These are phyloP conservation scores for Polygonum aviculare DNA, from an alignment of 148 eudicot genomes.

Conservation along the genomic window DNA sequence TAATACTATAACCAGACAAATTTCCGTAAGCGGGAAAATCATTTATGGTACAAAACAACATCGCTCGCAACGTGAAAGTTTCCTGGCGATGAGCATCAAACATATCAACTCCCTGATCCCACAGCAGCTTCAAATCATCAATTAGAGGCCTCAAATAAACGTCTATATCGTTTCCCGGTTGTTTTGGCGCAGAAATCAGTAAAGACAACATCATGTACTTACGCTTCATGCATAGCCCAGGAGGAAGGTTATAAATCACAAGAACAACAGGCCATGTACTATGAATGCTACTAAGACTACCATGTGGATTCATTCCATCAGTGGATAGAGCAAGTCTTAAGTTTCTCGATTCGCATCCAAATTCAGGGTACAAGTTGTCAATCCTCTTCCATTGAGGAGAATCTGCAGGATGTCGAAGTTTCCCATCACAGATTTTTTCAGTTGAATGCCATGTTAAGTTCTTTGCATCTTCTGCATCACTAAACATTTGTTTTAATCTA, in stretches of 20 bases:
- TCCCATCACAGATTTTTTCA: constrained; percentile 8
- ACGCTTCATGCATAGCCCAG: too few species aligned
- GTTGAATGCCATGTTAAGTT: constrained; percentile 21
- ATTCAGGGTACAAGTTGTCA: neutral
- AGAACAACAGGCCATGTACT: constrained; percentile 20
- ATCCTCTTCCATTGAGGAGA: constrained; percentile 21
- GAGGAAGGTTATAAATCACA: neutral
- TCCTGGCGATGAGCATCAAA: too few species aligned
- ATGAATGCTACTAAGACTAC: neutral
- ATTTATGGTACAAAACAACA: too few species aligned
- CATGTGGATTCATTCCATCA: constrained; percentile 4
- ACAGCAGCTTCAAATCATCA: too few species aligned
- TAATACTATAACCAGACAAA: too few species aligned
- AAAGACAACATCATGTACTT: too few species aligned
- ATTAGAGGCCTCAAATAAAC: too few species aligned
- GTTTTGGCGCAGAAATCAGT: too few species aligned
- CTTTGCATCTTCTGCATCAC: constrained; percentile 13
- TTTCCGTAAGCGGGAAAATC: too few species aligned
- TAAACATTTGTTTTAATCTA: constrained; percentile 18
- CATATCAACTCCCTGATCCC: too few species aligned
- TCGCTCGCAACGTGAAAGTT: too few species aligned
- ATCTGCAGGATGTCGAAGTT: constrained; percentile 12
- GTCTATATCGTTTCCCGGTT: too few species aligned
- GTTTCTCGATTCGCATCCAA: constrained; percentile 14
- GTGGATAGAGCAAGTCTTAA: constrained; percentile 9